Evolutionary conservation across 345 rosid species (phyloP), one percentile per base, ranked within the genome.

Genomic region (Leavenworthia alabamica): DNA sequence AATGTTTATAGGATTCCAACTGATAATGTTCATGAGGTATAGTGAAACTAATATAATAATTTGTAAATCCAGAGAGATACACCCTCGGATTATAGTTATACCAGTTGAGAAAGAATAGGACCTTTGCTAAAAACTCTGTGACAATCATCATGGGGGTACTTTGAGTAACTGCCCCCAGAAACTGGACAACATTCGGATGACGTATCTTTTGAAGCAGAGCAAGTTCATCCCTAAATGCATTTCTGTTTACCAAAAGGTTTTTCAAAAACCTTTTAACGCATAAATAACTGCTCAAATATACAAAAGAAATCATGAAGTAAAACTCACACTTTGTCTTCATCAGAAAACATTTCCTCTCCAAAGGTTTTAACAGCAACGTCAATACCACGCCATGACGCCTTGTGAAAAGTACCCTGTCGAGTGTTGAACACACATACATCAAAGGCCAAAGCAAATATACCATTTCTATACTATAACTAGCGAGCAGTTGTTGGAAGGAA

Each of bases 131-230:
- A 77, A 78, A 89, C 47, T 89, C 93, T 7, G 93, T 89, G 68
- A 89, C 85, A 60, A 86, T 86, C 83, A 84, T 84, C 96, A 89
- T 89, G 10, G 90, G 93, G 68, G 80, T 82, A 72, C 90, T 82
- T 67, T 89, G 93, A 28, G 96, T 89, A 46, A 89, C 90, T 67
- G 96, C 96, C 56, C 93, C 90, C 64, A 86, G 43, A 77, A 89
- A 89, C 76, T 86, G 96, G 44, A 89, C 96, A 52, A 89, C 89
- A 72, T 86, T 89, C 13, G 93, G 96, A 74, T 84, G 93, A 20
- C 87, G 90, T 65, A 86, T 74, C 82, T 82, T 89, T 75, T 89
- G 93, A 76, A 89, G 86, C 65, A 89, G 77, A 3, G 81, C 77
- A 45, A 89, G 93, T 75, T 89, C 93, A 53, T 89, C 93, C 47